phyloP scores from a whole-genome alignment of 768 basidiomycete species.

The Agrocybe pediades region DNA sequence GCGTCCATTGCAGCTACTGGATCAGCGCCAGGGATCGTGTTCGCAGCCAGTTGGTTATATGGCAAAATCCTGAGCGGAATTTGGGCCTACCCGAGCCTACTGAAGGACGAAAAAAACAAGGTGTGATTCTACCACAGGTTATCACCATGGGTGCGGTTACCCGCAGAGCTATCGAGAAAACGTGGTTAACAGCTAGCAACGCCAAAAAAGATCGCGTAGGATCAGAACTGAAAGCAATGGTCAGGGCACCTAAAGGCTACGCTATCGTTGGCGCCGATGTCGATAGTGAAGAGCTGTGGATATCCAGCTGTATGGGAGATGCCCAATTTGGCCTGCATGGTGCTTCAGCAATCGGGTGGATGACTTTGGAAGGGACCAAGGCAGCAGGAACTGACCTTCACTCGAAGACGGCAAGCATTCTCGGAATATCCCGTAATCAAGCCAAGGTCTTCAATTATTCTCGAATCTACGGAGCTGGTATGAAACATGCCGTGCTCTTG shows the following conservation, averaged over 20 bases:
- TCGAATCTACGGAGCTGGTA: slow-evolving; percentile 97
- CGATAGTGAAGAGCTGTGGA: slow-evolving; percentile 99
- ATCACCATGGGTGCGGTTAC: slow-evolving; percentile 99
- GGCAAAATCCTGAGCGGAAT: slow-evolving; percentile 56
- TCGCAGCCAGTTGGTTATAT: slow-evolving; percentile 90
- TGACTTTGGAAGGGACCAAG: slow-evolving; percentile 98
- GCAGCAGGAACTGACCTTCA: slow-evolving; percentile 93
- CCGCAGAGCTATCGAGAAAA: slow-evolving; percentile 95
- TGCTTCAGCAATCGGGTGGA: slow-evolving; percentile 97
- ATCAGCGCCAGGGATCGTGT: slow-evolving; percentile 92
- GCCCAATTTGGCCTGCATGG: slow-evolving; percentile 97
- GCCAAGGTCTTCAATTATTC: slow-evolving; percentile 99
- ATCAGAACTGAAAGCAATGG: slow-evolving; percentile 97
- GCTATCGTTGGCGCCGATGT: slow-evolving; percentile 97
- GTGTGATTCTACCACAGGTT: slow-evolving; percentile 93
- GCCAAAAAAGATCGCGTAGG: slow-evolving; percentile 98
- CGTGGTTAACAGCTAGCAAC: slow-evolving; percentile 98
- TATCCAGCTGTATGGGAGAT: slow-evolving; percentile 97
- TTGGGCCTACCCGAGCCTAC: slow-evolving; percentile 49
- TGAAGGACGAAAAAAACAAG: slow-evolving; percentile 55
- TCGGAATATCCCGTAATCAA: slow-evolving; percentile 90
- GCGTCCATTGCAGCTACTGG: slow-evolving; percentile 97
- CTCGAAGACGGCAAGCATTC: slow-evolving; percentile 92
- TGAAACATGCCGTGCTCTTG: slow-evolving; percentile 88
- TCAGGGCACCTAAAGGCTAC: slow-evolving; percentile 91